Evolutionary conservation across 805 yeast genomes (phyloP).

Genomic region (Spathaspora passalidarum): DNA sequence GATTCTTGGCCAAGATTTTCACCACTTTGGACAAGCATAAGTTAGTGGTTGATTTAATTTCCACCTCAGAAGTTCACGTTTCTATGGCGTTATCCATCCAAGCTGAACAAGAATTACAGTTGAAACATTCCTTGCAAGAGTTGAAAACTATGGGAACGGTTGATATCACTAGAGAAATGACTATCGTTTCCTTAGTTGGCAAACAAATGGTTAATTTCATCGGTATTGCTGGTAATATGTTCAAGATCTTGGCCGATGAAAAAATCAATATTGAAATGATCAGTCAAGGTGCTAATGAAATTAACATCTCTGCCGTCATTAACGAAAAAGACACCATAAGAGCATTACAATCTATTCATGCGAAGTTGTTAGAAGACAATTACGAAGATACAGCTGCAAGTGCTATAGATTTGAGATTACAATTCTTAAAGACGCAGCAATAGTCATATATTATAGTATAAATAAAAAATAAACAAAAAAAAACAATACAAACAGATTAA

Average conservation of each 20-base stretch:
- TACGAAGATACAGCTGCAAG: slow-evolving; percentile 20
- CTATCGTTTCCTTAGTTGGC: slow-evolving; percentile 93
- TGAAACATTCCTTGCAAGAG: slow-evolving; percentile 74
- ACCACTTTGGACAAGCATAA: slow-evolving; percentile 78
- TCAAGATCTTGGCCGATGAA: slow-evolving; percentile 88
- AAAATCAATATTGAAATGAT: slow-evolving; percentile 96
- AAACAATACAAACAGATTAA: slow-evolving; percentile 8
- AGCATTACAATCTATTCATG: slow-evolving; percentile 85
- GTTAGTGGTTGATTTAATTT: slow-evolving; percentile 90
- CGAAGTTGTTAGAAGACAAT: slow-evolving; percentile 56
- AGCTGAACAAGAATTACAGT: slow-evolving; percentile 56
- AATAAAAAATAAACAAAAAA: neutral
- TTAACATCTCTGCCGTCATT: slow-evolving; percentile 93
- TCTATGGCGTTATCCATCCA: slow-evolving; percentile 94
- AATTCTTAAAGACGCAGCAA: slow-evolving; percentile 20
- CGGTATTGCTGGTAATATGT: slow-evolving; percentile 97
- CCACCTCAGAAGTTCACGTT: slow-evolving; percentile 96
- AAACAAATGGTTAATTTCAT: slow-evolving; percentile 95
- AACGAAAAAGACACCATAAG: slow-evolving; percentile 77
- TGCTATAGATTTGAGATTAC: slow-evolving; percentile 31
- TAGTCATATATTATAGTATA: neutral
- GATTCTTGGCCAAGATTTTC: slow-evolving; percentile 89
- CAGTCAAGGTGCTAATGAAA: slow-evolving; percentile 97
- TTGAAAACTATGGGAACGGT: slow-evolving; percentile 80
- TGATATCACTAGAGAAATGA: slow-evolving; percentile 82